Conservation (phyloP, 305 asterid genomes). For the Fraxinus paxiana region DNA sequence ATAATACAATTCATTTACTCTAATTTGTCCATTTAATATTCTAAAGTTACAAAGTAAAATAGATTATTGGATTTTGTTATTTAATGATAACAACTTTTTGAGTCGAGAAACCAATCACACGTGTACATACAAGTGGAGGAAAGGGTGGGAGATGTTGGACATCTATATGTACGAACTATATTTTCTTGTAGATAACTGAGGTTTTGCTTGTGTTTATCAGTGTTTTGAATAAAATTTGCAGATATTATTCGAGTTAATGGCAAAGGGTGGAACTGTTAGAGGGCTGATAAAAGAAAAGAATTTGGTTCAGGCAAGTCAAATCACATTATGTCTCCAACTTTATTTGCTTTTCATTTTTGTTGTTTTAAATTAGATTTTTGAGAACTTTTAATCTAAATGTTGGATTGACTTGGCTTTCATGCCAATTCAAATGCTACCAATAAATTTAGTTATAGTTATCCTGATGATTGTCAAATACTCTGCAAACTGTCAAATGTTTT, state of each 20-base stretch:
- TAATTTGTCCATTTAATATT: background rate
- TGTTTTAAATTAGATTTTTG: background rate
- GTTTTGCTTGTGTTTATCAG: background rate
- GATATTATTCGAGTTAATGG: conserved; percentile 83
- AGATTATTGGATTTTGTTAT: background rate
- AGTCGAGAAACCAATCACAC: background rate
- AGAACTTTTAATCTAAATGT: background rate
- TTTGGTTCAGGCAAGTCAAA: conserved; percentile 80
- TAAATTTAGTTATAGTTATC: background rate
- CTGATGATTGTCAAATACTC: background rate
- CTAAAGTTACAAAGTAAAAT: background rate
- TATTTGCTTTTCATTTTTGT: background rate
- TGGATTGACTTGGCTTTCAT: background rate
- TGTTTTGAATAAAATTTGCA: conserved; percentile 33
- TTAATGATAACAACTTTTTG: background rate
- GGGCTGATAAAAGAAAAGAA: conserved; percentile 85
- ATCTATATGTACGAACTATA: background rate
- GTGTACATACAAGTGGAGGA: background rate
- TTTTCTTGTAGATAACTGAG: background rate
- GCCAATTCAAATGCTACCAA: background rate
- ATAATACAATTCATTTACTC: background rate
- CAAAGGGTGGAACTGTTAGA: conserved; percentile 86
- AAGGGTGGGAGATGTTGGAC: background rate
- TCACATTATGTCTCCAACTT: conserved; percentile 15
- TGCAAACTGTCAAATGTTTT: background rate